phyloP scores from a whole-genome alignment of 75 land plant genomes.

The Larix kaempferi region DNA sequence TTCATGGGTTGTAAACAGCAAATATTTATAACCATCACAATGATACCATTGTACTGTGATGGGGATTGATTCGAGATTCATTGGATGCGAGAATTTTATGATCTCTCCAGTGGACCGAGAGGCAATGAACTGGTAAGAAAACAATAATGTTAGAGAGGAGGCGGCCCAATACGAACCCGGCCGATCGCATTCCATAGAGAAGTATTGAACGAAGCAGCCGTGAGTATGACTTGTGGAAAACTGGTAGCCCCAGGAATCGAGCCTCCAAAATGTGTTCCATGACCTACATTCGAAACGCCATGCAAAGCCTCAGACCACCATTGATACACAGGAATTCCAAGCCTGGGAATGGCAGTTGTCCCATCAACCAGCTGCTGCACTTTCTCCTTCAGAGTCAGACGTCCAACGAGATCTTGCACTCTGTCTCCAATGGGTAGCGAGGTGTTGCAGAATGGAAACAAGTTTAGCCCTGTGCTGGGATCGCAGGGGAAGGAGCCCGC shows the following conservation, averaged over 20 bases:
- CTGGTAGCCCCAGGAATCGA: constrained; percentile 74
- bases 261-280: constrained; percentile 62
- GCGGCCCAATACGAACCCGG: constrained; percentile 24
- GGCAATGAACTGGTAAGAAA: no score
- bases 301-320: constrained; percentile 98
- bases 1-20: not conserved
- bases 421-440: constrained; percentile 27
- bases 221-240: constrained; percentile 86
- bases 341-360: constrained; percentile 64
- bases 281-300: constrained; percentile 73
- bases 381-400: constrained; percentile 77
- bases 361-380: constrained; percentile 55
- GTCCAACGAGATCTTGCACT: constrained; percentile 55
- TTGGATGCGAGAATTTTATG: not conserved
- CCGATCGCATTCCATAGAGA: constrained; percentile 87
- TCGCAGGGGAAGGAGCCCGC: constrained; percentile 30
- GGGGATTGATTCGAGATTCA: not conserved
- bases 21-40: no score
- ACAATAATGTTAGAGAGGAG: no score
- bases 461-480: not conserved
- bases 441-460: constrained; percentile 49
- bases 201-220: constrained; percentile 91
- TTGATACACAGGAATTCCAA: constrained; percentile 69
- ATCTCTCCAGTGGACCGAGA: no score
- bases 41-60: no score